Evolutionary conservation across 306 rosid species (phyloP).

Genomic region (Citrullus amarus): DNA sequence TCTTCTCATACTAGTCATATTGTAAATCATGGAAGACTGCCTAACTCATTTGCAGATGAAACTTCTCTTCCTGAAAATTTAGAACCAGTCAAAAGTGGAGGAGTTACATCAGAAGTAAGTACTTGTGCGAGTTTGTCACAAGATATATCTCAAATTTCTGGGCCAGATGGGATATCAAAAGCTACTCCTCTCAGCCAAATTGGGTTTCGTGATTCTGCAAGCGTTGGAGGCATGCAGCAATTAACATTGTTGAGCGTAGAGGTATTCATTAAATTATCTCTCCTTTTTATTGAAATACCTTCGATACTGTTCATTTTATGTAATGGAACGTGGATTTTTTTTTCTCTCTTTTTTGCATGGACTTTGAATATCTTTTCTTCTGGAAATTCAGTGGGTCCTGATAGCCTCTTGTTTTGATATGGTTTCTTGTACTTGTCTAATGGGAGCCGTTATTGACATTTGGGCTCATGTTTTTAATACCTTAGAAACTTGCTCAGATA

Average conservation of each 20-base stretch:
- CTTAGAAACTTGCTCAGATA: background rate
- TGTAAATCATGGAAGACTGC: constrained; percentile 8
- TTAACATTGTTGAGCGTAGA: constrained; percentile 71
- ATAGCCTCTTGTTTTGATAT: background rate
- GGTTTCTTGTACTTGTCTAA: background rate
- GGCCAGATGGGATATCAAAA: constrained; percentile 51
- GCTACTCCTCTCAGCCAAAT: constrained; percentile 79
- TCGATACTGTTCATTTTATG: background rate
- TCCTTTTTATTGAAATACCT: background rate
- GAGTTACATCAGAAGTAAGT: constrained; percentile 26
- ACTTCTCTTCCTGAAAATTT: constrained; percentile 13
- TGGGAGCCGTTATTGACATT: background rate
- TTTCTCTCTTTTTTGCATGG: background rate
- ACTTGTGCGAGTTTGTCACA: constrained; percentile 23
- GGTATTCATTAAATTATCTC: constrained; percentile 27
- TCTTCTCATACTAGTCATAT: constrained; percentile 22
- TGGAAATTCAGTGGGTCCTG: background rate
- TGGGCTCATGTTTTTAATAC: background rate
- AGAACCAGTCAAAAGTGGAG: constrained; percentile 14
- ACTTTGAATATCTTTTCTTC: background rate
- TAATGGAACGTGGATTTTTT: background rate
- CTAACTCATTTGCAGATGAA: constrained; percentile 25
- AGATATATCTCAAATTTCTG: constrained; percentile 76
- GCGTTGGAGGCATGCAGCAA: constrained; percentile 72
- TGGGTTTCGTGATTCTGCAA: constrained; percentile 86